Evolutionary conservation across 179 eudicot genomes (phyloP).

Genomic region (Pouteria campechiana): DNA sequence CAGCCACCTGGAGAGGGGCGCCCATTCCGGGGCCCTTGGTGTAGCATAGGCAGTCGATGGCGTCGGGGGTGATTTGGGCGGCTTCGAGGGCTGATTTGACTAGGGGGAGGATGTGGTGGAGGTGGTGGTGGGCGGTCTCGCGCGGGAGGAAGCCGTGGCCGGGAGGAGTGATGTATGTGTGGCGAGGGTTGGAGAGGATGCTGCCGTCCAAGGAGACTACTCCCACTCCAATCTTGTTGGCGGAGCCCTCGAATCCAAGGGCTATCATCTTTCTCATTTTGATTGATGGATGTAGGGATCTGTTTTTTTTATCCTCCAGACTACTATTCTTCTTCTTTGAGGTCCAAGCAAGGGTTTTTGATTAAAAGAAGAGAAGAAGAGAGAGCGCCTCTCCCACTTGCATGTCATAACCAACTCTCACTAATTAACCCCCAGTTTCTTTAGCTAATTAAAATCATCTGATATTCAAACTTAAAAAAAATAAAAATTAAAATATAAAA

Average conservation of each 20-base stretch:
- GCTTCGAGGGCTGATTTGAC: slow-evolving; percentile 51
- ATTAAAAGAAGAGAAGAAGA: too few species aligned
- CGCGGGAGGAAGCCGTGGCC: slow-evolving; percentile 93
- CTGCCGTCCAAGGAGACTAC: slow-evolving; percentile 80
- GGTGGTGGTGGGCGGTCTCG: slow-evolving; percentile 94
- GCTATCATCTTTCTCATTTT: slow-evolving; percentile 59
- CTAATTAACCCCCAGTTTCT: too few species aligned
- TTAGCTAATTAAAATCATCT: too few species aligned
- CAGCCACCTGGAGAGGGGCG: slow-evolving; percentile 76
- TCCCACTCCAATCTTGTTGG: slow-evolving; percentile 92
- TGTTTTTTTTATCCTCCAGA: too few species aligned
- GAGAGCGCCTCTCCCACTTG: too few species aligned
- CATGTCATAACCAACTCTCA: too few species aligned
- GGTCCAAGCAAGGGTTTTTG: too few species aligned
- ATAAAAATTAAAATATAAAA: too few species aligned
- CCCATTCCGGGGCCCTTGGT: slow-evolving; percentile 99
- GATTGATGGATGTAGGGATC: too few species aligned
- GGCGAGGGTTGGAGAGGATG: slow-evolving; percentile 78
- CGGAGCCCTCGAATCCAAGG: slow-evolving; percentile 87
- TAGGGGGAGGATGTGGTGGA: slow-evolving; percentile 61
- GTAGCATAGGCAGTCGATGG: slow-evolving; percentile 83
- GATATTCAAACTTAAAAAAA: too few species aligned
- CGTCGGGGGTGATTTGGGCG: slow-evolving; percentile 48
- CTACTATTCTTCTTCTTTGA: too few species aligned
- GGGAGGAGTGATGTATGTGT: slow-evolving; percentile 91